Base-by-base conservation (phyloP, 1,139 yeast genomes). In the Debaryomyces fabryi region DNA sequence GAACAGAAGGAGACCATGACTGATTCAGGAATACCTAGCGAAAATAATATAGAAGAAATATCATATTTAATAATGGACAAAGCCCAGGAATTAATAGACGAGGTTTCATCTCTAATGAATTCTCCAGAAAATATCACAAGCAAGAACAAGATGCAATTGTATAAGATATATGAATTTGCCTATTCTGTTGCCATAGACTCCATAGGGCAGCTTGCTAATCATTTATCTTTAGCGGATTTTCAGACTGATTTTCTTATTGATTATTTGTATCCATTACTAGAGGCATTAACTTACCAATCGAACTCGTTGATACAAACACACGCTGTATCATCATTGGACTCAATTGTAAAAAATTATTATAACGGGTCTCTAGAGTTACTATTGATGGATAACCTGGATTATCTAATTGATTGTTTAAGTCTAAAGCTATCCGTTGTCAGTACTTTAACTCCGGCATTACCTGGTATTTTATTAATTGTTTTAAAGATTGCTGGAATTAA, bases 381-480 rank as follows among this genome's bases (percentile, higher is more conserved):
- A 53, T 72, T 93, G 3, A 59, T 76, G 37, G 83, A 82, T 36
- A 92, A 92, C 61, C 79, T 84, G 56, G 97, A 92, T 60, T 92
- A 92, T 61, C 65, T 93, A 23, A 70, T 91, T 10, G 97, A 93
- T 64, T 71, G 91, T 0, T 69, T 91, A 15, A 85, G 96, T 6
- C 67, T 83, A 37, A 81, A 79, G 53, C 69, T 93, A 46, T 81
- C 88, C 24, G 80, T 87, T 3, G 82, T 90, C 8, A 76, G 81
- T 20, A 65, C 70, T 13, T 72, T 92, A 49, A 83, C 92, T 0
- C 93, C 96, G 0, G 74, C 90, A 33, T 78, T 90, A 0, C 83
- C 96, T 0, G 82, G 85, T 0, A 82, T 90, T 2, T 69, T 91
- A 27, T 73, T 86, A 46, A 83, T 89, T 6, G 67, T 91, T 35